A percentile compares a stretch with the other conserved stretches of the same genome.
phyloP scores from a whole-genome alignment of 768 basidiomycete species.

The Naganishia onofrii region DNA sequence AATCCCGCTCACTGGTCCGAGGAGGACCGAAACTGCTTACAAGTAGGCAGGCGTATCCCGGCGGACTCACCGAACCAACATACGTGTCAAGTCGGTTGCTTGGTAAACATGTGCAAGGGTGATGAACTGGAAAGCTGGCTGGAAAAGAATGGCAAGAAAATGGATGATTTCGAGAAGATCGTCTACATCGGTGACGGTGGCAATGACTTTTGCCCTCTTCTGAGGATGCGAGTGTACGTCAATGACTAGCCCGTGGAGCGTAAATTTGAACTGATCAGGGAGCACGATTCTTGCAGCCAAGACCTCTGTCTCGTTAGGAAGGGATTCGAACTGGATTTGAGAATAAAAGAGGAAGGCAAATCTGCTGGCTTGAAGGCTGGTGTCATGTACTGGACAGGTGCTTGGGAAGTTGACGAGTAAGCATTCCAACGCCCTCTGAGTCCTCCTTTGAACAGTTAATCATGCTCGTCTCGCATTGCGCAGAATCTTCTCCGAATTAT shows the following conservation, averaged over 20 bases:
- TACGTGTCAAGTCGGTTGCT: slow-evolving; percentile 79
- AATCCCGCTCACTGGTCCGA: slow-evolving; percentile 84
- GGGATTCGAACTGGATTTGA: slow-evolving; percentile 71
- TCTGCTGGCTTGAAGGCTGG: slow-evolving; percentile 66
- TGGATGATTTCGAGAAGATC: slow-evolving; percentile 66
- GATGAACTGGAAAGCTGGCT: slow-evolving; percentile 86
- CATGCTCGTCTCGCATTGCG: not conserved
- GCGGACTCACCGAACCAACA: slow-evolving; percentile 72
- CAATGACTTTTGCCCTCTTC: slow-evolving; percentile 92
- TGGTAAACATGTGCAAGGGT: slow-evolving; percentile 99
- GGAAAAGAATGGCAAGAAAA: slow-evolving; percentile 57
- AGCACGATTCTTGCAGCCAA: slow-evolving; percentile 58
- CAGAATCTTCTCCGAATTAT: slow-evolving; percentile 5
- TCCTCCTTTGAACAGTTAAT: not conserved
- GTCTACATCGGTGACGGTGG: slow-evolving; percentile 90
- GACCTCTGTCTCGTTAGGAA: slow-evolving; percentile 79
- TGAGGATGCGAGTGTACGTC: slow-evolving; percentile 71
- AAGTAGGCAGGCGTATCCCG: slow-evolving; percentile 71
- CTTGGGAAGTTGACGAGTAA: slow-evolving; percentile 90
- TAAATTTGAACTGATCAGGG: not conserved
- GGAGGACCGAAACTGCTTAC: slow-evolving; percentile 58
- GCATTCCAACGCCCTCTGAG: slow-evolving; percentile 14
- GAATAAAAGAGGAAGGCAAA: slow-evolving; percentile 71
- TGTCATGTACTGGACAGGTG: slow-evolving; percentile 83
- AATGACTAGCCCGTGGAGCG: not conserved